A percentile compares a stretch with the other conserved stretches of the same genome.
Evolutionary conservation across 1,284 basidiomycete species (phyloP).

Genomic region (Cutaneotrichosporon dermatis): DNA sequence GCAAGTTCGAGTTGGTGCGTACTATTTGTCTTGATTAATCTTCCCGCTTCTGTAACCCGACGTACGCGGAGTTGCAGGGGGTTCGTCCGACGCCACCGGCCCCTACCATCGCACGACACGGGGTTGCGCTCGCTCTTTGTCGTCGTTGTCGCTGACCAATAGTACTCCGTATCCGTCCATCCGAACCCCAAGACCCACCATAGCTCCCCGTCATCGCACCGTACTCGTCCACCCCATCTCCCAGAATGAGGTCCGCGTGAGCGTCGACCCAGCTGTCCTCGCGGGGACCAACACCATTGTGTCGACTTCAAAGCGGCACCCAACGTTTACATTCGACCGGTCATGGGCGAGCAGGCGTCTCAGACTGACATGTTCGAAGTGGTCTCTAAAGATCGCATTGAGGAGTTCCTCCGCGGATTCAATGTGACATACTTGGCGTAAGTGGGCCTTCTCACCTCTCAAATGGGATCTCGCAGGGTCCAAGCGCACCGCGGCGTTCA

Average conservation of each 20-base stretch:
- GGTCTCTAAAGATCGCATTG: slow-evolving; percentile 78
- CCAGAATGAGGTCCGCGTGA: slow-evolving; percentile 68
- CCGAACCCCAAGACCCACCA: slow-evolving; percentile 77
- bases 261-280: slow-evolving; percentile 54
- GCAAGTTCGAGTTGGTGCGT: slow-evolving; percentile 46
- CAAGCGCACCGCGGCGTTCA: not conserved
- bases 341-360: slow-evolving; percentile 73
- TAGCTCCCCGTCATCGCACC: slow-evolving; percentile 89
- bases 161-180: slow-evolving; percentile 91
- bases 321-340: slow-evolving; percentile 91
- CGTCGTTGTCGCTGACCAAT: not conserved
- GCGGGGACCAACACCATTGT: slow-evolving; percentile 53
- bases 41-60: not conserved
- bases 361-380: slow-evolving; percentile 80
- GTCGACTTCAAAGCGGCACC: slow-evolving; percentile 66
- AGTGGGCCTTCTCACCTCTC: slow-evolving; percentile 17
- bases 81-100: no score
- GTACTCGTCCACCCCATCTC: slow-evolving; percentile 70
- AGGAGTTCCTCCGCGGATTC: slow-evolving; percentile 89
- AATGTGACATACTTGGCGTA: slow-evolving; percentile 95
- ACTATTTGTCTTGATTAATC: not conserved
- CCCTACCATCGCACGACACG: no score
- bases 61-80: not conserved
- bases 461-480: not conserved
- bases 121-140: not conserved